phyloP scores from a whole-genome alignment of 805 yeast genomes.

The Wickerhamomyces hampshirensis region DNA sequence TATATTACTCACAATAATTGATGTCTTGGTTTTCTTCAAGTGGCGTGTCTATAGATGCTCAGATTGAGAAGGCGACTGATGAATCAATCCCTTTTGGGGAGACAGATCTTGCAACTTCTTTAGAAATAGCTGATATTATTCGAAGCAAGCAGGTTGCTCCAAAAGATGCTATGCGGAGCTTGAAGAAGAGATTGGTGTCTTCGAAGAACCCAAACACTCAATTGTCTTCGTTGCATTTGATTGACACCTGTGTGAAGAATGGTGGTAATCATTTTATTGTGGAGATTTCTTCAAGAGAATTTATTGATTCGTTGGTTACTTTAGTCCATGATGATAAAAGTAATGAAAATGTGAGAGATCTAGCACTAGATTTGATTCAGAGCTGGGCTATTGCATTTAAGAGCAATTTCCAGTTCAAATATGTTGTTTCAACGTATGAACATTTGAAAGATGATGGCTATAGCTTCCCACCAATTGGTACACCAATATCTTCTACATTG shows the following conservation, averaged over 20 bases:
- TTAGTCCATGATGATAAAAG: constrained; percentile 35
- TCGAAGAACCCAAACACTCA: constrained; percentile 78
- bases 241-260: constrained; percentile 87
- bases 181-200: constrained; percentile 65
- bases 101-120: constrained; percentile 63
- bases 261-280: constrained; percentile 82
- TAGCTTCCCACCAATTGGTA: constrained; percentile 52
- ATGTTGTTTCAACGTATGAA: constrained; percentile 58
- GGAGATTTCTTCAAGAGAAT: constrained; percentile 80
- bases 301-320: constrained; percentile 68
- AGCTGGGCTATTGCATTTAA: constrained; percentile 75
- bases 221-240: constrained; percentile 65
- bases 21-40: constrained; percentile 26
- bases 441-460: constrained; percentile 59
- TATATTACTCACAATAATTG: too few relatives aligned
- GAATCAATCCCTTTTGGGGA: constrained; percentile 93
- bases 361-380: constrained; percentile 61
- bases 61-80: constrained; percentile 74
- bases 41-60: constrained; percentile 36
- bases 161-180: constrained; percentile 77
- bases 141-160: constrained; percentile 77
- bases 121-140: constrained; percentile 84
- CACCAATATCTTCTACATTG: constrained; percentile 41
- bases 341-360: constrained; percentile 50
- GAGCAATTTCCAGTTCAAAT: constrained; percentile 57